Conservation (phyloP, 1,139 yeast genomes). For the Blastobotrys arbuscula region DNA sequence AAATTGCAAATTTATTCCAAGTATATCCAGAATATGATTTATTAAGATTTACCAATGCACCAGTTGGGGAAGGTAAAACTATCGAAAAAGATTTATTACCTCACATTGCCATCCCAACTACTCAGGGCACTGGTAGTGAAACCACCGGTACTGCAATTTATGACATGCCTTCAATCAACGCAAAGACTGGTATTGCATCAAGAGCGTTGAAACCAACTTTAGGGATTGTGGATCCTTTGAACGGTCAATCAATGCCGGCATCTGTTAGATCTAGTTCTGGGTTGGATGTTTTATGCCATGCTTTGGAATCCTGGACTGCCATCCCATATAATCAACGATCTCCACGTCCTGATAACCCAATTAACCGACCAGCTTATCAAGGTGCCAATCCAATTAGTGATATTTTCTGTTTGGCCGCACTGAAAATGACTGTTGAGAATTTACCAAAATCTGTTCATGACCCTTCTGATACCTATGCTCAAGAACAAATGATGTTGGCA, state of each 20-base stretch:
- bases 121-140: constrained; percentile 45
- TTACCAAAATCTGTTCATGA: constrained; percentile 37
- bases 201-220: constrained; percentile 37
- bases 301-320: constrained; percentile 42
- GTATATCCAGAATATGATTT: constrained; percentile 37
- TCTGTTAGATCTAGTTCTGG: constrained; percentile 41
- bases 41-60: constrained; percentile 40
- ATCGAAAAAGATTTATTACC: constrained; percentile 34
- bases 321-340: constrained; percentile 38
- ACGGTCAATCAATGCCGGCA: constrained; percentile 40
- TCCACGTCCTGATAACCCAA: constrained; percentile 38
- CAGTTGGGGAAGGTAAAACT: constrained; percentile 39
- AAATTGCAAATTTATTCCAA: constrained; percentile 38
- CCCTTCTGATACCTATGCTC: constrained; percentile 37
- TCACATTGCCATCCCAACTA: constrained; percentile 41
- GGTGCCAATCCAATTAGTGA: constrained; percentile 42
- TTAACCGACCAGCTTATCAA: constrained; percentile 39
- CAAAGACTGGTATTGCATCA: constrained; percentile 40
- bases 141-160: constrained; percentile 42
- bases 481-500: constrained; percentile 37
- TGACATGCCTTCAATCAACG: constrained; percentile 31
- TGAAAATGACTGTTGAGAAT: constrained; percentile 36
- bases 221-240: constrained; percentile 40
- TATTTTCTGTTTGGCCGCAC: constrained; percentile 37
- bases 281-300: constrained; percentile 42